These are phyloP conservation scores for Boletus sp. DNA, from an alignment of 768 basidiomycete genomes.

Conservation along the genomic window DNA sequence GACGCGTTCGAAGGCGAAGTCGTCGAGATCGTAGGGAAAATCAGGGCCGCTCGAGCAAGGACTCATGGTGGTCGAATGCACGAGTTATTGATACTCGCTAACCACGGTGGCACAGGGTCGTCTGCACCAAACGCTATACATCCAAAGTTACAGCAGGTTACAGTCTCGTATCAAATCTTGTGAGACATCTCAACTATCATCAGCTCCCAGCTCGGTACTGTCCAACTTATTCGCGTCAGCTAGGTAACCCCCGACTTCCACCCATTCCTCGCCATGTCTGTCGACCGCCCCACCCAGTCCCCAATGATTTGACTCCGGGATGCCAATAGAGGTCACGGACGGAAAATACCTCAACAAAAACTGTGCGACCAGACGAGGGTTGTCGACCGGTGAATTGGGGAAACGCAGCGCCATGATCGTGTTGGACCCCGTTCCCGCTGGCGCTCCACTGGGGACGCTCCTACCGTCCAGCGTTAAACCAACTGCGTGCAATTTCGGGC, in stretches of 20 bases:
- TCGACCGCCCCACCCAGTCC: not conserved
- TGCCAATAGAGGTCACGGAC: not conserved
- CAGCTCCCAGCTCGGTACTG: not conserved
- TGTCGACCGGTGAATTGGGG: not conserved
- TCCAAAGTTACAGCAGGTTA: too few relatives aligned
- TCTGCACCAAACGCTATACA: too few relatives aligned
- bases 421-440: not conserved
- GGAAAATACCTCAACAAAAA: not conserved
- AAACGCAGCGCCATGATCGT: not conserved
- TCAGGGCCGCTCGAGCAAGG: not conserved
- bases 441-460: not conserved
- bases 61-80: not conserved
- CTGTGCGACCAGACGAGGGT: not conserved
- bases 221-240: not conserved
- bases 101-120: too few relatives aligned
- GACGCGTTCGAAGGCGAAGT: constrained; percentile 48
- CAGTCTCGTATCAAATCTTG: not conserved
- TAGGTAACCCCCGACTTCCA: not conserved
- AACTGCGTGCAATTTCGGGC: not conserved
- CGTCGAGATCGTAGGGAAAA: constrained; percentile 31
- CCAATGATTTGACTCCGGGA: not conserved
- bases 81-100: too few relatives aligned
- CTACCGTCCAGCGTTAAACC: not conserved
- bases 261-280: not conserved
- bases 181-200: not conserved